Conservation (phyloP, 2,329 filamentous ascomycete genomes). For the Diplodia corticola region DNA sequence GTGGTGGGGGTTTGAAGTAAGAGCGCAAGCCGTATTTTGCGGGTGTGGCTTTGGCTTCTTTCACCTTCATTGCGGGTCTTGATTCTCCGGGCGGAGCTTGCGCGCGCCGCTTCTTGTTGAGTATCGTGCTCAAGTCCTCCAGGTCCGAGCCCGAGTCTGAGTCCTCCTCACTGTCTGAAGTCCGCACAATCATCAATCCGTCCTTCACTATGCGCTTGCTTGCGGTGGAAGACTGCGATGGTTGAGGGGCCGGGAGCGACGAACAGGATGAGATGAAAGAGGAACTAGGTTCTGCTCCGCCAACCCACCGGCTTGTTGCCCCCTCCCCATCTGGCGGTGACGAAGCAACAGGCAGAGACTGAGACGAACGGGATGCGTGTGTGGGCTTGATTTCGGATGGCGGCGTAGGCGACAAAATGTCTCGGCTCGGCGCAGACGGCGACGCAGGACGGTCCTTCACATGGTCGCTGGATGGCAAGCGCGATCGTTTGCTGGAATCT, state of each 20-base stretch:
- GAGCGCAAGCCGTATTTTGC: slow-evolving; percentile 1
- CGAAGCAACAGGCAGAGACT: neutral
- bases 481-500: neutral
- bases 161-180: slow-evolving; percentile 70
- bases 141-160: slow-evolving; percentile 42
- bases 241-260: slow-evolving; percentile 24
- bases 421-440: neutral
- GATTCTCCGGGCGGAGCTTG: slow-evolving; percentile 29
- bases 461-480: neutral
- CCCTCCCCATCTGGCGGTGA: neutral
- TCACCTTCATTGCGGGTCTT: slow-evolving; percentile 29
- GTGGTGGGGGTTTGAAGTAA: neutral
- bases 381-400: neutral
- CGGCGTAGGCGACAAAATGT: neutral
- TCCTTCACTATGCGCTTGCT: slow-evolving; percentile 57
- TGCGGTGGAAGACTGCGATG: slow-evolving; percentile 28
- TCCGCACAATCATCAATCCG: slow-evolving; percentile 54
- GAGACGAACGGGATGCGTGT: neutral
- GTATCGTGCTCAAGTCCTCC: slow-evolving; percentile 39
- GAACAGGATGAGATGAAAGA: slow-evolving; percentile 33
- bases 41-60: slow-evolving; percentile 18
- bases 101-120: slow-evolving; percentile 23
- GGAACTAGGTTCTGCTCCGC: neutral
- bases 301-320: neutral
- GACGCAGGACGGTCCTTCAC: neutral